Base-by-base conservation (phyloP, 441 rosid genomes). In the Caryocar brasiliense region DNA sequence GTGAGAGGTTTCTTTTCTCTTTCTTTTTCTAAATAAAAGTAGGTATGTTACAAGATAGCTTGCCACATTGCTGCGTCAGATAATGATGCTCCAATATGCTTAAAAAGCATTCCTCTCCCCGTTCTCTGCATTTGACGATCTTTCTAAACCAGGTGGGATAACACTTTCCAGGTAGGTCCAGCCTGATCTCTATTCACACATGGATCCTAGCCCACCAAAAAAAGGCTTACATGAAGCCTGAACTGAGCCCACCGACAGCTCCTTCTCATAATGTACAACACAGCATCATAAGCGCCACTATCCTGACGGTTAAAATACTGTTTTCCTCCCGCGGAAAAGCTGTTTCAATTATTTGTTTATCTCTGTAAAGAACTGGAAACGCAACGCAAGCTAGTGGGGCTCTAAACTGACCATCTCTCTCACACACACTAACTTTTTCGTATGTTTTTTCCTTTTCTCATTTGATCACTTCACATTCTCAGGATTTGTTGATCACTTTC, bases 291-390 rank as follows among this genome's bases (percentile, higher is more conserved):
- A 61, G 68, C 37, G 26, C 45, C 77, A 70, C 73, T 32, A 47
- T 1, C 1, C 6, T 34, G 67, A 43, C 69, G 6, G 77, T 71
- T 70, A 75, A 70, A 62, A 37, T 28, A 76, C 57, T 65, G 71
- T 56, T 56, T 58, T 54, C 35, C 76, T 81, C 82, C 88, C 88
- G 85, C 82, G 57, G 38, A 69, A 78, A 78, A 51, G 79, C 65
- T 14, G 48, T 42, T 54, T 30, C 13, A 10, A 47, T 47, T 4
- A 56, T 59, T 83, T 29, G 70, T 83, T 80, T 77, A 77, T 58
- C 76, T 32, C 51, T n/a, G 51, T 54, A 30, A 44, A 57, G 75
- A 83, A 75, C 91, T 83, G 91, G 82, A 83, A 82, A 83, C 81
- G 61, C 76, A 56, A 37, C 24, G 2, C 53, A 47, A 37, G 54